These are phyloP conservation scores for Tricholoma hemisulphureum DNA, from an alignment of 768 basidiomycete species.

Conservation along the genomic window DNA sequence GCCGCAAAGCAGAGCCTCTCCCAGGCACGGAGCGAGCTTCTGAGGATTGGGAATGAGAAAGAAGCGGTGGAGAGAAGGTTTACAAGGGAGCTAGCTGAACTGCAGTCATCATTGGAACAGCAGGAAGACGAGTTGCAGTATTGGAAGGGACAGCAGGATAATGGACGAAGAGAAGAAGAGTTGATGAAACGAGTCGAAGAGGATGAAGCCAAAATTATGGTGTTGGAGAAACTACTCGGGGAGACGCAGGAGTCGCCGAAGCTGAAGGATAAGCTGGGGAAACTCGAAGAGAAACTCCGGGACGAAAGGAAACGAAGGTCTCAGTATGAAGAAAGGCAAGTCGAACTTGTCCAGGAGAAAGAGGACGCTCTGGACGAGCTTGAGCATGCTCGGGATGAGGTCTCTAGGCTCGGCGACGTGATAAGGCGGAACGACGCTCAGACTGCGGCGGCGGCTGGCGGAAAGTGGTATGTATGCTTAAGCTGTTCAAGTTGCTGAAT, in stretches of 20 bases:
- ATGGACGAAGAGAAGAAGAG: constrained; percentile 55
- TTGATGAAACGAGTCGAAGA: constrained; percentile 67
- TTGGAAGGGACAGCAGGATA: constrained; percentile 39
- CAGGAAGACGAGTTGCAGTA: constrained; percentile 59
- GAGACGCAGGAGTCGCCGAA: constrained; percentile 38
- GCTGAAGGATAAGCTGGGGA: constrained; percentile 41
- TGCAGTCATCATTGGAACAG: constrained; percentile 46
- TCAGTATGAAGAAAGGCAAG: constrained; percentile 42
- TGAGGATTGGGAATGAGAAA: constrained; percentile 59
- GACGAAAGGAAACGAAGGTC: constrained; percentile 40
- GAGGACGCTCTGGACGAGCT: constrained; percentile 47
- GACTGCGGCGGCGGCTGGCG: background rate
- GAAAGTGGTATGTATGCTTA: constrained; percentile 3
- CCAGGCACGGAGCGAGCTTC: constrained; percentile 46
- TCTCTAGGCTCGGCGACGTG: constrained; percentile 24
- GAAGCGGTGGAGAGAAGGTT: constrained; percentile 50
- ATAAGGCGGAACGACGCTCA: constrained; percentile 6
- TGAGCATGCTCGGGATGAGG: constrained; percentile 34
- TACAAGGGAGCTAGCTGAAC: constrained; percentile 41
- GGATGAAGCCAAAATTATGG: constrained; percentile 63
- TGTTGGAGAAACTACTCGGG: constrained; percentile 50
- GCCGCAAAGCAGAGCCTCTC: constrained; percentile 46
- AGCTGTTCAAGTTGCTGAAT: background rate
- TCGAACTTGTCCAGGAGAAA: constrained; percentile 53
- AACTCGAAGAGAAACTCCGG: constrained; percentile 38